phyloP scores from a whole-genome alignment of 257 asterid species.

The Rehmannia glutinosa region DNA sequence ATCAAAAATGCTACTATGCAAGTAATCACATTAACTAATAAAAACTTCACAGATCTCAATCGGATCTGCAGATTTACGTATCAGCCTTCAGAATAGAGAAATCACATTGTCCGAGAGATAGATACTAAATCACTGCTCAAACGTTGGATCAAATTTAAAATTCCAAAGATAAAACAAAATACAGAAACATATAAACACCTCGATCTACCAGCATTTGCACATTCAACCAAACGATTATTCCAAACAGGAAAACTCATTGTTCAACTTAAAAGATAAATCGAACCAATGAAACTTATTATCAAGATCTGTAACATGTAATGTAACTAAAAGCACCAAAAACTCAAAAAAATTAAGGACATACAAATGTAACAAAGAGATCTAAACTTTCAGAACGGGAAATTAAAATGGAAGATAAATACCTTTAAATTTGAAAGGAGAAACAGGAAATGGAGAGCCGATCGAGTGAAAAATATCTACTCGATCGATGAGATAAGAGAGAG shows the following conservation, averaged over 20 bases:
- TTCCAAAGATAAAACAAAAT: background rate
- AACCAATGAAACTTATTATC: background rate
- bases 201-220: background rate
- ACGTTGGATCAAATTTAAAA: too few relatives aligned
- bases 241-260: background rate
- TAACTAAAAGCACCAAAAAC: background rate
- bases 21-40: background rate
- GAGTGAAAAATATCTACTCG: conserved; percentile 25
- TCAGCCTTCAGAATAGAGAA: background rate
- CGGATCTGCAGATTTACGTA: conserved; percentile 16
- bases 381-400: background rate
- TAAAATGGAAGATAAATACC: conserved; percentile 18
- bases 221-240: background rate
- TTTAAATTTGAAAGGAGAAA: background rate
- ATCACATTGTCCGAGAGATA: background rate
- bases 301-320: background rate
- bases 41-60: conserved; percentile 11
- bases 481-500: conserved; percentile 9
- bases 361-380: conserved; percentile 12
- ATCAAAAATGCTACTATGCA: background rate
- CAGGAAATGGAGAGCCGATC: conserved; percentile 12
- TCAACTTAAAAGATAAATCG: background rate
- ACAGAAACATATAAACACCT: background rate
- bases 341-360: background rate
- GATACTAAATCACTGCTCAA: background rate